These are phyloP conservation scores for Ophiosphaerella herpotricha DNA, from an alignment of 2,329 filamentous ascomycete genomes.

Conservation along the genomic window DNA sequence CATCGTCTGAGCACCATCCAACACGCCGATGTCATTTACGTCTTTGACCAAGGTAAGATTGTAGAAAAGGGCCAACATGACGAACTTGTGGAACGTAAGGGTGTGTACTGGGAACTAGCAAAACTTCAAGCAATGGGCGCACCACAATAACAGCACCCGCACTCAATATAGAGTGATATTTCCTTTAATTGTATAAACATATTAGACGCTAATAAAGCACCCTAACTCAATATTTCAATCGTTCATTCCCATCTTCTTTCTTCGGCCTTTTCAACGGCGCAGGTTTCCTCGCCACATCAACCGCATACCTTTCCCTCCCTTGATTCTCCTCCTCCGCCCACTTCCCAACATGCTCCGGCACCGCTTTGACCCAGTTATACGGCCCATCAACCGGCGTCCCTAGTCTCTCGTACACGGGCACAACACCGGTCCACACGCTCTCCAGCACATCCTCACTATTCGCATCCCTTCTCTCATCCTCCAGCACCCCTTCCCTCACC, in stretches of 20 bases:
- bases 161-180: background rate
- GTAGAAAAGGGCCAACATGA: slow-evolving; percentile 86
- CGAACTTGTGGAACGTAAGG: slow-evolving; percentile 47
- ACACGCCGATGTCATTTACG: slow-evolving; percentile 92
- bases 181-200: background rate
- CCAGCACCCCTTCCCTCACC: slow-evolving; percentile 67
- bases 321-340: slow-evolving; percentile 58
- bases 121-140: slow-evolving; percentile 43
- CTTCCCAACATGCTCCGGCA: slow-evolving; percentile 65
- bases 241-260: slow-evolving; percentile 13
- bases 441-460: slow-evolving; percentile 54
- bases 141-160: slow-evolving; percentile 26
- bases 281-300: slow-evolving; percentile 26
- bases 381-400: slow-evolving; percentile 66
- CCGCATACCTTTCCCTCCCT: slow-evolving; percentile 27
- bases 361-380: slow-evolving; percentile 61
- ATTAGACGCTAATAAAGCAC: background rate
- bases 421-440: slow-evolving; percentile 64
- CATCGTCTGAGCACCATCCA: slow-evolving; percentile 92
- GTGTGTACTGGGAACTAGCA: slow-evolving; percentile 48
- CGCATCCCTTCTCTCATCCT: slow-evolving; percentile 63
- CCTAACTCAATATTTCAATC: background rate
- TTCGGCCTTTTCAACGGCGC: slow-evolving; percentile 28
- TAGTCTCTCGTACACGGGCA: slow-evolving; percentile 66
- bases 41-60: slow-evolving; percentile 88